phyloP scores from a whole-genome alignment of 352 stramenopile genomes.

The Globisporangium heterothallicum region DNA sequence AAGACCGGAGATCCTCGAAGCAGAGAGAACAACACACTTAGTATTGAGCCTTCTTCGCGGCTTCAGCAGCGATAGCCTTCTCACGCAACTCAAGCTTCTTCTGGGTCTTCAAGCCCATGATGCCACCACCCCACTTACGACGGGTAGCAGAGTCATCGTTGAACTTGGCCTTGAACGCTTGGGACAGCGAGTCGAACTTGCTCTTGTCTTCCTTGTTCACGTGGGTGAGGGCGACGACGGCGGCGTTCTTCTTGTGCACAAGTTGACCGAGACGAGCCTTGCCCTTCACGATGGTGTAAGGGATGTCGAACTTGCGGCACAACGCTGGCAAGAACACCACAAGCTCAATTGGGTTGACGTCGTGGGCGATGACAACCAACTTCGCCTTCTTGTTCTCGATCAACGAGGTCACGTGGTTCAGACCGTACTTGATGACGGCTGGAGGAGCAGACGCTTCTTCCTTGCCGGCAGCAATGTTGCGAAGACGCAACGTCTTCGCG shows the following conservation, averaged over 20 bases:
- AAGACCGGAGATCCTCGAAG: neutral
- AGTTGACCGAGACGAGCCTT: constrained; percentile 98
- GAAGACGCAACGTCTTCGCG: constrained; percentile 96
- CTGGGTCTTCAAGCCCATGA: constrained; percentile 99
- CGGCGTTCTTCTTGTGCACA: constrained; percentile 98
- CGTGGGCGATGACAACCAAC: constrained; percentile 98
- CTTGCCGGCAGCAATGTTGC: constrained; percentile 94
- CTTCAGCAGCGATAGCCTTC: constrained; percentile 96
- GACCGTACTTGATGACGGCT: constrained; percentile 96
- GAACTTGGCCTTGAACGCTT: constrained; percentile 95
- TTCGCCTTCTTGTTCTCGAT: constrained; percentile 99
- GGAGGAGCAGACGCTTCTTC: constrained; percentile 85
- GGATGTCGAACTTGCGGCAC: constrained; percentile 99
- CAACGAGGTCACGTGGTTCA: constrained; percentile 99
- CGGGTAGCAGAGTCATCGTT: constrained; percentile 91
- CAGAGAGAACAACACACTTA: constrained; percentile 33
- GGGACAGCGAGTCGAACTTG: constrained; percentile 93
- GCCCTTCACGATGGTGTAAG: constrained; percentile 99
- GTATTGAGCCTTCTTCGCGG: constrained; percentile 98
- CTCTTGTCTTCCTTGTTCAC: constrained; percentile 98
- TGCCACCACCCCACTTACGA: constrained; percentile 98
- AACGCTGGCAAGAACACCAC: constrained; percentile 97
- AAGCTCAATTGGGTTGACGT: constrained; percentile 98
- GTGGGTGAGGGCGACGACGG: constrained; percentile 93
- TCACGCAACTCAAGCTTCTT: constrained; percentile 98